Evolutionary conservation across 495 filamentous ascomycete species (phyloP).

Genomic region (Tuber brumale): DNA sequence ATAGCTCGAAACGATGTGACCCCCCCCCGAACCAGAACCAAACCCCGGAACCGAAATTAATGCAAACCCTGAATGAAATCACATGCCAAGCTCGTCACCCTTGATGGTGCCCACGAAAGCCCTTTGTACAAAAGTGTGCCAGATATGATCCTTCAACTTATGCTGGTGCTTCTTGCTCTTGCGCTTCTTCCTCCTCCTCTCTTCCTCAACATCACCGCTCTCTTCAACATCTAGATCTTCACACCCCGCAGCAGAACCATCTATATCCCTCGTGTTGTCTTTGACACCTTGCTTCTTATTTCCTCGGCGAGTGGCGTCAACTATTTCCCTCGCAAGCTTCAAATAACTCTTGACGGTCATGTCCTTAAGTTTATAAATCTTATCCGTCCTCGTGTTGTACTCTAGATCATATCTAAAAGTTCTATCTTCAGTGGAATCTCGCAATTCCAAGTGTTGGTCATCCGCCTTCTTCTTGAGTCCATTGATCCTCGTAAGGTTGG

Average conservation of each 20-base stretch:
- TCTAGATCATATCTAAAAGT: conserved; percentile 73
- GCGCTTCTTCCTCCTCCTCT: conserved; percentile 49
- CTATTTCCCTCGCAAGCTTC: conserved; percentile 71
- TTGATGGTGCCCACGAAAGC: conserved; percentile 72
- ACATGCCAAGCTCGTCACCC: conserved; percentile 50
- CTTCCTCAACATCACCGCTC: conserved; percentile 27
- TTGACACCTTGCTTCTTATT: conserved; percentile 42
- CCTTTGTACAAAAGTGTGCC: conserved; percentile 68
- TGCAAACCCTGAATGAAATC: conserved; percentile 2
- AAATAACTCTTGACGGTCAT: conserved; percentile 79
- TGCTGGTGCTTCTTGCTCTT: conserved; percentile 47
- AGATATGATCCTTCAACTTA: conserved; percentile 54
- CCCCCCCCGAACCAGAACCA: conserved; percentile 4
- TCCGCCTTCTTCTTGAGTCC: conserved; percentile 50
- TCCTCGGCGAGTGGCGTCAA: conserved; percentile 44
- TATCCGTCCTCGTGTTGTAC: conserved; percentile 73
- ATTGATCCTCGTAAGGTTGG: conserved; percentile 85
- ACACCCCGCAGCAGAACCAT: conserved; percentile 19
- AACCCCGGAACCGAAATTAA: conserved; percentile 3
- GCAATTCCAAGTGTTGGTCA: conserved; percentile 45
- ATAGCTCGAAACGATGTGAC: conserved; percentile 23
- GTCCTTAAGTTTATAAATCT: conserved; percentile 67
- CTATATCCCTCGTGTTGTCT: conserved; percentile 24
- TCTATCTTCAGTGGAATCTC: conserved; percentile 46
- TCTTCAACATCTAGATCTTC: conserved; percentile 26